Conservation (phyloP, 1,284 basidiomycete species). For the Rhizopogon parksii region DNA sequence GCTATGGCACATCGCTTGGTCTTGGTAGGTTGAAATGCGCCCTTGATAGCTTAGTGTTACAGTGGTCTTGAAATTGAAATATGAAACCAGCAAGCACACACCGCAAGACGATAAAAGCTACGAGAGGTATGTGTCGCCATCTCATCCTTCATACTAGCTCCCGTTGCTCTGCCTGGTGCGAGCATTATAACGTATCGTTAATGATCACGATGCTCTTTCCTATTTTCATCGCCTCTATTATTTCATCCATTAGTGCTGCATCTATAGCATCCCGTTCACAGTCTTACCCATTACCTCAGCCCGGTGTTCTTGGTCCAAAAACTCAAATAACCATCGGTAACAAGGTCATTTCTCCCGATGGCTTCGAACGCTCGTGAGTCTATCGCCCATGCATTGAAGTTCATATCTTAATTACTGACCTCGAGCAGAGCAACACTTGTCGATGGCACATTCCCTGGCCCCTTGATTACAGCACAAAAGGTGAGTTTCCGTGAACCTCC, state of each 20-base stretch:
- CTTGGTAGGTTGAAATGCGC: too few relatives aligned
- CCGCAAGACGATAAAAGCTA: not conserved
- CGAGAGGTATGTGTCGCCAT: not conserved
- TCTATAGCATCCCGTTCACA: not conserved
- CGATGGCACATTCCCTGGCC: conserved; percentile 22
- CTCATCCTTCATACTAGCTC: not conserved
- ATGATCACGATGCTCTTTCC: not conserved
- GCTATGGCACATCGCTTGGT: too few relatives aligned
- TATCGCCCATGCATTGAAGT: not conserved
- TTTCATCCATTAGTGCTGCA: conserved; percentile 1
- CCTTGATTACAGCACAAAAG: conserved; percentile 21
- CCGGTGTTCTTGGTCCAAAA: conserved; percentile 14
- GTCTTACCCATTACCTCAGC: not conserved
- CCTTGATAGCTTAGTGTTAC: too few relatives aligned
- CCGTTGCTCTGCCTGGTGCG: not conserved
- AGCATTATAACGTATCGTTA: not conserved
- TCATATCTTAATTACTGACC: not conserved
- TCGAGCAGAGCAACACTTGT: conserved; percentile 19
- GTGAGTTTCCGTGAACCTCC: conserved; percentile 7
- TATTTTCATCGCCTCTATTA: not conserved
- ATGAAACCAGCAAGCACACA: too few relatives aligned
- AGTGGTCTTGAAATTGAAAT: too few relatives aligned
- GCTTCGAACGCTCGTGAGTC: conserved; percentile 27
- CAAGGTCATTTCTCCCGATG: conserved; percentile 28
- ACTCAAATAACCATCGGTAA: conserved; percentile 21